These are phyloP conservation scores for Sextonia rubra DNA, from an alignment of 164 flowering plant species.

Conservation along the genomic window DNA sequence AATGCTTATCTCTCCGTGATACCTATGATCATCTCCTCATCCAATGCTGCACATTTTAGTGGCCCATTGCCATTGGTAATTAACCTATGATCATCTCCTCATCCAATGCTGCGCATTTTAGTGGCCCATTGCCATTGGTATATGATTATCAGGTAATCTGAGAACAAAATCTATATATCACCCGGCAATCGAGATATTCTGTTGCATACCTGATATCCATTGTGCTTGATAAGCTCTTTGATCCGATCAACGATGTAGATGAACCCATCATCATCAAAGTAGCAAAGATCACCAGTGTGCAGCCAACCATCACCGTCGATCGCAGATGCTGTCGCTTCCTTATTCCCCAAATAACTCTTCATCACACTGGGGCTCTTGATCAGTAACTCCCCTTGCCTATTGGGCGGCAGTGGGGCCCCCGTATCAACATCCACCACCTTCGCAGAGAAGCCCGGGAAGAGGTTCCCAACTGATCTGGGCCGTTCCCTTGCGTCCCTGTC, in stretches of 20 bases:
- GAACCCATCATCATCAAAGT: conserved; percentile 55
- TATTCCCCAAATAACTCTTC: conserved; percentile 53
- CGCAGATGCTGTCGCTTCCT: conserved; percentile 49
- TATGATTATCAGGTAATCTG: too few species aligned
- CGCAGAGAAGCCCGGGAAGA: conserved; percentile 45
- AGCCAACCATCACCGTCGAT: conserved; percentile 59
- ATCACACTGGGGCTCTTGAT: conserved; percentile 54
- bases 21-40: too few species aligned
- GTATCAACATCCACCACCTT: conserved; percentile 56
- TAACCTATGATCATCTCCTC: too few species aligned
- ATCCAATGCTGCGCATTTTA: too few species aligned
- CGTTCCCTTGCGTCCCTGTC: conserved; percentile 28
- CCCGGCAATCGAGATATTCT: not conserved
- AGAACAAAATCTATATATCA: too few species aligned
- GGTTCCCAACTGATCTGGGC: conserved; percentile 33
- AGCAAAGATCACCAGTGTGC: conserved; percentile 68
- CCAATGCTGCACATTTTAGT: too few species aligned
- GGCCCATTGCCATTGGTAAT: too few species aligned
- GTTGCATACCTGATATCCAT: conserved; percentile 60
- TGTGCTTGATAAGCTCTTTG: conserved; percentile 78
- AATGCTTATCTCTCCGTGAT: too few species aligned
- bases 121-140: too few species aligned
- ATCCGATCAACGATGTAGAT: conserved; percentile 63
- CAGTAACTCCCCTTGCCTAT: conserved; percentile 63
- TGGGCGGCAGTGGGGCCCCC: conserved; percentile 38